Evolutionary conservation across 306 rosid genomes (phyloP).

Genomic region (Benincasa hispida): DNA sequence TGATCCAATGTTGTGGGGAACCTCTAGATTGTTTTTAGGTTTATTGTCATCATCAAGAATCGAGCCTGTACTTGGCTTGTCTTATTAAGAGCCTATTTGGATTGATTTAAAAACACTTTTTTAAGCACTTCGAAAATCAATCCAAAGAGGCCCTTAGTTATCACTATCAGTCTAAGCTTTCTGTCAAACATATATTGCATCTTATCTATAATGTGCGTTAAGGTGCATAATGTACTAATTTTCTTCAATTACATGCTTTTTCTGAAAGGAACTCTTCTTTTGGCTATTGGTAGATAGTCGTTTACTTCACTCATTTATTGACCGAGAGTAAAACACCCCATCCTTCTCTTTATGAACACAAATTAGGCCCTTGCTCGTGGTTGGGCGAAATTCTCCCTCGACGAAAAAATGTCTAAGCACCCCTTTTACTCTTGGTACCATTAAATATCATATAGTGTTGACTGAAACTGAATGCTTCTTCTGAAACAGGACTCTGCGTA

Average conservation of each 20-base stretch:
- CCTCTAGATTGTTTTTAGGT: not conserved
- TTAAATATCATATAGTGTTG: not conserved
- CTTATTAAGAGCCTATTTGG: too few species aligned
- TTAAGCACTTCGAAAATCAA: too few species aligned
- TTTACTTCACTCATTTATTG: not conserved
- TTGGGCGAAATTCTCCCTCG: not conserved
- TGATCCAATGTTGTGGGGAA: not conserved
- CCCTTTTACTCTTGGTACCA: not conserved
- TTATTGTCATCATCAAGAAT: not conserved
- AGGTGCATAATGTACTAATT: not conserved
- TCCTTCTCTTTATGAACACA: not conserved
- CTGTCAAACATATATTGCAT: not conserved
- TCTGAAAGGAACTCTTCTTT: not conserved
- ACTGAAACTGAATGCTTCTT: not conserved
- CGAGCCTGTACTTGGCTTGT: not conserved
- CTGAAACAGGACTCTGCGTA: slow-evolving; percentile 2
- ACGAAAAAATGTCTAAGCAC: not conserved
- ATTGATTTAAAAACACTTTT: too few species aligned
- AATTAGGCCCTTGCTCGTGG: not conserved
- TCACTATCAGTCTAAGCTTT: not conserved
- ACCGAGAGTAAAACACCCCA: not conserved
- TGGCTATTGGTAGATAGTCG: not conserved
- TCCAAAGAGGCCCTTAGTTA: not conserved
- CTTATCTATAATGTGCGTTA: not conserved
- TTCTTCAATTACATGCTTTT: not conserved